Evolutionary conservation across 257 asterid species (phyloP).

Genomic region (Solanum pennellii): DNA sequence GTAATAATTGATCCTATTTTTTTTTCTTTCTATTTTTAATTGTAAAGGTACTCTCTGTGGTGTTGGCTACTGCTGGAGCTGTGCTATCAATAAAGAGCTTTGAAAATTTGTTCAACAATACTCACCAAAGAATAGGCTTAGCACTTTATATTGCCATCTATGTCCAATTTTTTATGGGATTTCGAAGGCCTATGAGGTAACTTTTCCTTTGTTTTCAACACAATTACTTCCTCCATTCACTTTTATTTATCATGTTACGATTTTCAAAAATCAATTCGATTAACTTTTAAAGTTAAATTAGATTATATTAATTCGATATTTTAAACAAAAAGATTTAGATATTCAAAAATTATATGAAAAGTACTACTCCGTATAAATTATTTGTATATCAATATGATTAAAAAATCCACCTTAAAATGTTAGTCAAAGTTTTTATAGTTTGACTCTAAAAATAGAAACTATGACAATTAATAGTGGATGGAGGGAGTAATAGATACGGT

Average conservation of each 20-base stretch:
- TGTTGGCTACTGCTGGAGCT: slow-evolving; percentile 62
- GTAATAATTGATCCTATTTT: background rate
- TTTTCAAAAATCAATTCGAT: fast-evolving
- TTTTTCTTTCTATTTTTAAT: background rate
- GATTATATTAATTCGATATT: too few relatives aligned
- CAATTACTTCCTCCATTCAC: fast-evolving
- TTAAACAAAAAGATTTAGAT: too few relatives aligned
- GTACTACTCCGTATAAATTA: too few relatives aligned
- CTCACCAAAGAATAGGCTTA: slow-evolving; percentile 74
- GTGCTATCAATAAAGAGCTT: slow-evolving; percentile 57
- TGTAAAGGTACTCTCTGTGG: slow-evolving; percentile 42
- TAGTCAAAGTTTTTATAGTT: too few relatives aligned
- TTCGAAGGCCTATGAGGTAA: slow-evolving; percentile 62
- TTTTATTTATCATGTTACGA: too few relatives aligned
- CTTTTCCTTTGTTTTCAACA: background rate
- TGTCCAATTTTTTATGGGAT: slow-evolving; percentile 47
- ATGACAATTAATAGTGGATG: too few relatives aligned
- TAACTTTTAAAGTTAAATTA: too few relatives aligned
- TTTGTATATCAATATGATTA: too few relatives aligned
- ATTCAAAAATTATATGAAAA: too few relatives aligned
- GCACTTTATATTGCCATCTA: slow-evolving; percentile 68
- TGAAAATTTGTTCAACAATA: slow-evolving; percentile 64
- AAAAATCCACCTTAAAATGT: too few relatives aligned
- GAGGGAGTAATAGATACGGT: background rate
- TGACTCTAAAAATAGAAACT: fast-evolving